These are phyloP conservation scores for Trametes meyenii DNA, from an alignment of 768 basidiomycete genomes.

Conservation along the genomic window DNA sequence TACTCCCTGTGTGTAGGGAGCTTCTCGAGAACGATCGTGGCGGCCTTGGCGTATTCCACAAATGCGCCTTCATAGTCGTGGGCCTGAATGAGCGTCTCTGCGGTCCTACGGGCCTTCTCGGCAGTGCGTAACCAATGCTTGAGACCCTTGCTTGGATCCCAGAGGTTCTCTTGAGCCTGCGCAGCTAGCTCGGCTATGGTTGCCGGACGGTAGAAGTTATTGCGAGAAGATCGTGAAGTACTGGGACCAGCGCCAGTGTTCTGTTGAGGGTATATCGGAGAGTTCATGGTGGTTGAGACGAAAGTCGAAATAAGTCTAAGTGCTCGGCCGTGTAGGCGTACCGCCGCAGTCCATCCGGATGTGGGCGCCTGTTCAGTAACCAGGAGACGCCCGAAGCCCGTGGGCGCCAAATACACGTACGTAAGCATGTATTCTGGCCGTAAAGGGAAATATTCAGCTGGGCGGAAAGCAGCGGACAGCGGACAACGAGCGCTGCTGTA, in stretches of 20 bases:
- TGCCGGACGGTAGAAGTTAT: constrained; percentile 44
- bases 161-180: constrained; percentile 55
- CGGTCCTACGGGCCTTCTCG: constrained; percentile 61
- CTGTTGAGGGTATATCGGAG: constrained; percentile 20
- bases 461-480: constrained; percentile 7
- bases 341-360: constrained; percentile 16
- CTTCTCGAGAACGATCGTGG: constrained; percentile 77
- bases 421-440: background rate
- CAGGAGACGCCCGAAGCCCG: background rate
- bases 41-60: constrained; percentile 70
- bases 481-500: background rate
- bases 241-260: constrained; percentile 13
- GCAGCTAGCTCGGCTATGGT: constrained; percentile 70
- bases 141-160: constrained; percentile 60
- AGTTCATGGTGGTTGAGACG: constrained; percentile 26
- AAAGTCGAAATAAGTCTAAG: constrained; percentile 6
- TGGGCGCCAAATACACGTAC: background rate
- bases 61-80: constrained; percentile 74
- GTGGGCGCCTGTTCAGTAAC: background rate
- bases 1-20: constrained; percentile 77
- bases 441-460: background rate
- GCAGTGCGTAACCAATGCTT: constrained; percentile 70
- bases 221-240: background rate
- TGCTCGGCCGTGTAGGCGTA: constrained; percentile 1
- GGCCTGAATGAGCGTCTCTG: constrained; percentile 46